These are phyloP conservation scores for Pythium scleroteichum DNA, from an alignment of 352 stramenopile genomes.

Conservation along the genomic window DNA sequence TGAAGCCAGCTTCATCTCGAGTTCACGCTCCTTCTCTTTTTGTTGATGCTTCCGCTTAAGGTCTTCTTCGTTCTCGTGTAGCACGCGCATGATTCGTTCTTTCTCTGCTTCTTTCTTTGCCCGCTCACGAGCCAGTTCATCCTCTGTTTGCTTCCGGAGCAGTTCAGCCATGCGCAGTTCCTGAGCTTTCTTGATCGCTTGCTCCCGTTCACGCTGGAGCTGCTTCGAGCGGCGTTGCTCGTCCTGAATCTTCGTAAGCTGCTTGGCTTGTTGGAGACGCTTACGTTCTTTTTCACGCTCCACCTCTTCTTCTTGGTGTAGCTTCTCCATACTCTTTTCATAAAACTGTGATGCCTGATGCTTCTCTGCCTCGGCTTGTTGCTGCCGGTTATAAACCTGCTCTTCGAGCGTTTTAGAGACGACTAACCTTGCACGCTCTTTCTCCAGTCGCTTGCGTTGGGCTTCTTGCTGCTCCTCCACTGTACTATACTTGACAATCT, in stretches of 20 bases:
- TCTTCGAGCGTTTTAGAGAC: conserved; percentile 49
- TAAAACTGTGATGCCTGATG: conserved; percentile 52
- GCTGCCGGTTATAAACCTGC: conserved; percentile 55
- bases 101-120: conserved; percentile 62
- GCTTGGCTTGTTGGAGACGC: conserved; percentile 49
- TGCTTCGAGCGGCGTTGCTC: conserved; percentile 66
- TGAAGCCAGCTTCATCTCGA: conserved; percentile 65
- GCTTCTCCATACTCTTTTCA: conserved; percentile 45
- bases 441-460: conserved; percentile 37
- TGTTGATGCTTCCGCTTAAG: conserved; percentile 58
- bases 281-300: conserved; percentile 61
- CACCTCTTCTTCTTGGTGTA: conserved; percentile 50
- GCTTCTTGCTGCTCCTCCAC: conserved; percentile 68
- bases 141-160: conserved; percentile 52
- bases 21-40: conserved; percentile 51
- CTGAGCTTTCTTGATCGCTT: conserved; percentile 48
- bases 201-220: conserved; percentile 53
- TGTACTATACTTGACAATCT: conserved; percentile 80
- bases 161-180: conserved; percentile 51
- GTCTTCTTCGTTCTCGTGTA: conserved; percentile 64
- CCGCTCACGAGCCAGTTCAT: conserved; percentile 51
- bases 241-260: conserved; percentile 70
- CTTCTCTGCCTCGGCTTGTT: conserved; percentile 37
- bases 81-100: conserved; percentile 53
- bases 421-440: conserved; percentile 32